Evolutionary conservation across 2,329 filamentous ascomycete genomes (phyloP).

Genomic region (Colletotrichum sojae): DNA sequence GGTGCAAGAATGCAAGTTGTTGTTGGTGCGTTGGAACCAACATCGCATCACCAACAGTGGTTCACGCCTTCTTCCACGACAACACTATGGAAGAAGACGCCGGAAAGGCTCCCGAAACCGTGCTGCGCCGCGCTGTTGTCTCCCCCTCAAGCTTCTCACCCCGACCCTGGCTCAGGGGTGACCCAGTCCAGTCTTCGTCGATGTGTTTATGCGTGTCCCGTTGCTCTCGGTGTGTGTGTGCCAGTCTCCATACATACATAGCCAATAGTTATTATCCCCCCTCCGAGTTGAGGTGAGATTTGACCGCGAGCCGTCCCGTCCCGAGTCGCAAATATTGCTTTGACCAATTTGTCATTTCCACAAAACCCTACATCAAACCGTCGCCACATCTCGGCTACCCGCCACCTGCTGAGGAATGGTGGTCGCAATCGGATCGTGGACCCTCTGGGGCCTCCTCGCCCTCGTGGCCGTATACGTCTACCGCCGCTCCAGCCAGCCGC

Average conservation of each 20-base stretch:
- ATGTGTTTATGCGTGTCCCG: too few species aligned
- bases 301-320: background rate
- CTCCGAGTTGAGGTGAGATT: background rate
- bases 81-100: background rate
- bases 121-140: background rate
- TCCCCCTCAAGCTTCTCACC: too few species aligned
- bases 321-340: background rate
- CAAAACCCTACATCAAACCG: background rate
- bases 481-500: background rate
- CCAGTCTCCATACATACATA: too few species aligned
- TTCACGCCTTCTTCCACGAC: background rate
- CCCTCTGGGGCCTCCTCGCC: constrained; percentile 12
- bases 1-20: background rate
- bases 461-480: constrained; percentile 4
- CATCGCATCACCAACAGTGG: background rate
- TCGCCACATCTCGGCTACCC: background rate
- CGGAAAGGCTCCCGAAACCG: background rate
- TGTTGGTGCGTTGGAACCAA: constrained; percentile 4
- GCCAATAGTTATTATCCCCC: background rate
- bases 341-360: background rate
- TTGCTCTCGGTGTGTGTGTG: too few species aligned
- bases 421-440: constrained; percentile 9
- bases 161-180: too few species aligned
- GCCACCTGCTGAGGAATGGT: background rate
- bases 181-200: too few species aligned